These are phyloP conservation scores for Aureobasidium zeae DNA, from an alignment of 2,329 filamentous ascomycete genomes.

Conservation along the genomic window DNA sequence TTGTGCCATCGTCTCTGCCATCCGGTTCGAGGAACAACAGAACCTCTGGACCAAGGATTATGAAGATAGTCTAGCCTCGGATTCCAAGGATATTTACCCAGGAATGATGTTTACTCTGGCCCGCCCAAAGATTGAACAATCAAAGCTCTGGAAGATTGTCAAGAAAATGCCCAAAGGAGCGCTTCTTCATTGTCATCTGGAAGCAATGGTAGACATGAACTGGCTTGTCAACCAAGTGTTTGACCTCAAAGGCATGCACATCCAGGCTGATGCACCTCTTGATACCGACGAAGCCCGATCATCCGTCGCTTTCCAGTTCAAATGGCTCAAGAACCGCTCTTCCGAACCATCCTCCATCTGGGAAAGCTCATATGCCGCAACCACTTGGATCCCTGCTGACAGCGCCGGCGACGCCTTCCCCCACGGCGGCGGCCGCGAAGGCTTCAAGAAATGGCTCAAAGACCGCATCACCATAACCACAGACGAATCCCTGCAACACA, in stretches of 20 bases:
- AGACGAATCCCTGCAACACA: slow-evolving; percentile 66
- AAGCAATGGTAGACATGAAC: slow-evolving; percentile 83
- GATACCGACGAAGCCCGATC: slow-evolving; percentile 44
- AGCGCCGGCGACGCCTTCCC: slow-evolving; percentile 66
- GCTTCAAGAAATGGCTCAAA: slow-evolving; percentile 71
- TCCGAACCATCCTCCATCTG: slow-evolving; percentile 49
- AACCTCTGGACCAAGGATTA: slow-evolving; percentile 67
- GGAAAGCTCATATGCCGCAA: slow-evolving; percentile 52
- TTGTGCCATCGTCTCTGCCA: slow-evolving; percentile 67
- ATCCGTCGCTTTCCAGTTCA: slow-evolving; percentile 51
- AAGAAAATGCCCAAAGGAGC: slow-evolving; percentile 81
- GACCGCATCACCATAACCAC: slow-evolving; percentile 61
- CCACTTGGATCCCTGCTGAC: slow-evolving; percentile 49
- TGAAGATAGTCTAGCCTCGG: slow-evolving; percentile 58
- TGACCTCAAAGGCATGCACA: slow-evolving; percentile 62
- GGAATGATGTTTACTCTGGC: slow-evolving; percentile 91
- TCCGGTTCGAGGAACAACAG: slow-evolving; percentile 66
- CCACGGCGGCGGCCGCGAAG: slow-evolving; percentile 56
- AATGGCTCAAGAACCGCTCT: slow-evolving; percentile 41
- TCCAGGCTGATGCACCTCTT: slow-evolving; percentile 52
- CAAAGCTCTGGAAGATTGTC: slow-evolving; percentile 76
- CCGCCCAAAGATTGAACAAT: slow-evolving; percentile 76
- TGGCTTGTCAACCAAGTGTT: slow-evolving; percentile 67
- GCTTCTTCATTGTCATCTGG: slow-evolving; percentile 76
- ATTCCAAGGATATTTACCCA: slow-evolving; percentile 56